Conservation (phyloP, 495 filamentous ascomycete genomes). For the Bacidia rubella region DNA sequence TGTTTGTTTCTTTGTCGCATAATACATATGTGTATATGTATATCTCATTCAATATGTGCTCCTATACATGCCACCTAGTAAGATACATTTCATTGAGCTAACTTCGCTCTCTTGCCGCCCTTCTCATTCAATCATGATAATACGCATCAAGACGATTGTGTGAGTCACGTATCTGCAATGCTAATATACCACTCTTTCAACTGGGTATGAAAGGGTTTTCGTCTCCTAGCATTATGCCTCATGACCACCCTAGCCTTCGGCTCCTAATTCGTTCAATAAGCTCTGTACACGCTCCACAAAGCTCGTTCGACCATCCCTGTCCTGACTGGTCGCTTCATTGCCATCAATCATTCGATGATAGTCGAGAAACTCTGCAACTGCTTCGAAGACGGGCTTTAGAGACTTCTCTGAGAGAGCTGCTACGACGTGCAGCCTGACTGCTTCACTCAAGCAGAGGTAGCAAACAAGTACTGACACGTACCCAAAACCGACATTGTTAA, state of each 20-base stretch:
- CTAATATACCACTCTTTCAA: no score
- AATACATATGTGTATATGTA: no score
- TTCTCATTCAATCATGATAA: no score
- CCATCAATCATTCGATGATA: conserved; percentile 65
- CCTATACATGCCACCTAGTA: no score
- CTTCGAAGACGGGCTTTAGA: conserved; percentile 53
- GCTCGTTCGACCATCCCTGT: conserved; percentile 27
- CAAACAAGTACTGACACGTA: conserved; percentile 80
- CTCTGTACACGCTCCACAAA: conserved; percentile 48
- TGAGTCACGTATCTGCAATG: no score
- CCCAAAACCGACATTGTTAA: conserved; percentile 76
- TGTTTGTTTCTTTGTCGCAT: no score
- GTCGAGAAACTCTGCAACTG: conserved; percentile 70
- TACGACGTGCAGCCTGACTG: conserved; percentile 37
- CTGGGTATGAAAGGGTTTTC: no score
- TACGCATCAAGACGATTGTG: no score
- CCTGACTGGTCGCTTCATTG: conserved; percentile 24
- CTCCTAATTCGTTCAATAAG: conserved; percentile 27
- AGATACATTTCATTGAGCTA: no score
- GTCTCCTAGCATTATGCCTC: neutral
- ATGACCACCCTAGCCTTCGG: neutral
- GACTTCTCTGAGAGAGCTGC: conserved; percentile 42
- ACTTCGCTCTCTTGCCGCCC: no score
- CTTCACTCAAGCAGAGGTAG: conserved; percentile 52
- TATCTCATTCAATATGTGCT: no score